phyloP scores from a whole-genome alignment of 192 early-diverging fungal genomes.

The Geosiphon pyriformis region DNA sequence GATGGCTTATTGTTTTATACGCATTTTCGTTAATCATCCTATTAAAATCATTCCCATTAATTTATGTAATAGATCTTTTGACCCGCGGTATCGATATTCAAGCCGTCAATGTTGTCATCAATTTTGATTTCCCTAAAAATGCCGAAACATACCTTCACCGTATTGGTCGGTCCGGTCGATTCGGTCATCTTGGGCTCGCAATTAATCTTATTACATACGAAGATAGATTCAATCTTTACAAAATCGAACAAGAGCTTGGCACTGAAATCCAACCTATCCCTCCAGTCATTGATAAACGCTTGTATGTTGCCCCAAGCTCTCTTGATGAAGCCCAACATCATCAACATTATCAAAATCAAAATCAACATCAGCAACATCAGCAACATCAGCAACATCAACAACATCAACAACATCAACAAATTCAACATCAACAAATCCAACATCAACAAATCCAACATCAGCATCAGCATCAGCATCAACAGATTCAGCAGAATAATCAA shows the following conservation, averaged over 20 bases:
- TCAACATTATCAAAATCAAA: conserved; percentile 34
- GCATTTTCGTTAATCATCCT: not conserved
- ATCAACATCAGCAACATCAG: conserved; percentile 38
- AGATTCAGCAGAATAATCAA: conserved; percentile 29
- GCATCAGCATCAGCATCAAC: conserved; percentile 37
- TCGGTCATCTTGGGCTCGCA: conserved; percentile 91
- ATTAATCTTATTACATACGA: conserved; percentile 99
- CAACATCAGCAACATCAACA: conserved; percentile 38
- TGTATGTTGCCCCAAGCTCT: conserved; percentile 78
- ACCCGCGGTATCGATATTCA: conserved; percentile 99
- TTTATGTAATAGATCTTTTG: conserved; percentile 66
- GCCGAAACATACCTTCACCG: conserved; percentile 98
- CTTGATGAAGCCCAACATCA: conserved; percentile 61
- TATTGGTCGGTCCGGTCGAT: conserved; percentile 96
- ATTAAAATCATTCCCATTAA: not conserved
- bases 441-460: conserved; percentile 33
- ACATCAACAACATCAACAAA: conserved; percentile 33
- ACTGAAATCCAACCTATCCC: conserved; percentile 99
- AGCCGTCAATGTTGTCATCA: conserved; percentile 99
- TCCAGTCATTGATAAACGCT: conserved; percentile 88
- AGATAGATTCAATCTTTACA: conserved; percentile 95
- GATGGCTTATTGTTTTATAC: not conserved
- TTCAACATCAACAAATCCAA: conserved; percentile 40
- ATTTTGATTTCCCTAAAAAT: conserved; percentile 99
- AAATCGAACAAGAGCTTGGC: conserved; percentile 96